Conservation (phyloP, 1,284 basidiomycete species). For the Xerocomus nothofagi region DNA sequence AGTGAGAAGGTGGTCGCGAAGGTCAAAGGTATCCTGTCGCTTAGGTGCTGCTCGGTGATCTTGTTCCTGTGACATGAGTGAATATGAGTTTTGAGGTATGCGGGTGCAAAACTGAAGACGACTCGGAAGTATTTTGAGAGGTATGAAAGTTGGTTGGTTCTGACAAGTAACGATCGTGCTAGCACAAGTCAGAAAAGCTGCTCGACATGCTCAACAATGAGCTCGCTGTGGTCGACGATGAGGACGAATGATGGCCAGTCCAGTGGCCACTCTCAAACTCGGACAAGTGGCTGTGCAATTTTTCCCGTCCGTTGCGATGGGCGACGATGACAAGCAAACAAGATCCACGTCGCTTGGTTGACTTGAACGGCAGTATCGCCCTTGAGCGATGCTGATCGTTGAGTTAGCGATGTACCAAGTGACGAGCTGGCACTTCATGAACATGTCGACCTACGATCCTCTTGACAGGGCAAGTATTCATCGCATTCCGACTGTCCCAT, state of each 20-base stretch:
- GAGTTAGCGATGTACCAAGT: too few species aligned
- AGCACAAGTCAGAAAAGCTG: slow-evolving; percentile 4
- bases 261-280: neutral
- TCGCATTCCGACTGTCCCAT: too few species aligned
- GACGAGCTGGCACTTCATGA: too few species aligned
- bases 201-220: slow-evolving; percentile 23
- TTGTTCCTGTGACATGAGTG: slow-evolving; percentile 32
- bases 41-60: slow-evolving; percentile 20
- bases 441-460: too few species aligned
- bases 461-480: too few species aligned
- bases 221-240: slow-evolving; percentile 15
- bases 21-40: slow-evolving; percentile 69
- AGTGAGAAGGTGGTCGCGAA: slow-evolving; percentile 62
- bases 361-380: too few species aligned
- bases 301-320: neutral
- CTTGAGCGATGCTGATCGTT: too few species aligned
- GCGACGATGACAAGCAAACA: neutral
- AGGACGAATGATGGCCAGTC: neutral
- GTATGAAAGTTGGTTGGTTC: neutral
- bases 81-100: slow-evolving; percentile 7
- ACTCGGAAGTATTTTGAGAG: neutral
- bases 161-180: neutral
- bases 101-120: slow-evolving; percentile 1
- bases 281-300: slow-evolving; percentile 16
- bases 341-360: too few species aligned